phyloP scores from a whole-genome alignment of 1,284 basidiomycete species.

The Omphalotus olearius region DNA sequence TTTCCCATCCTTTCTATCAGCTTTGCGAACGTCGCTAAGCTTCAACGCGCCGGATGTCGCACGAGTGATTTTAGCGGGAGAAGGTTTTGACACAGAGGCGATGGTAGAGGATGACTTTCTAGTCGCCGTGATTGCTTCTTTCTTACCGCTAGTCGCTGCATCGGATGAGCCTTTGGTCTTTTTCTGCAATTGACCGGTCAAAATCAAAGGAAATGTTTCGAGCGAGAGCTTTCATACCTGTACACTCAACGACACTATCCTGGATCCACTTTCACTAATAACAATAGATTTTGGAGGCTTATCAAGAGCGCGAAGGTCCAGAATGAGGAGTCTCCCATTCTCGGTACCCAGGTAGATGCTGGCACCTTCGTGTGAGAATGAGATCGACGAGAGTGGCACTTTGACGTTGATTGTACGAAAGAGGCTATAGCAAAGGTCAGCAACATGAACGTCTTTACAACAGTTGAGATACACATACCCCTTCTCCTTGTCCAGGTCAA shows the following conservation, averaged over 20 bases:
- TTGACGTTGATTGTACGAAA: constrained; percentile 52
- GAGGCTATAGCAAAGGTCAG: constrained; percentile 33
- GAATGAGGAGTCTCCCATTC: constrained; percentile 53
- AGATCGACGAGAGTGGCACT: constrained; percentile 47
- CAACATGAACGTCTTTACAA: constrained; percentile 1
- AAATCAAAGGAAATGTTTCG: neutral
- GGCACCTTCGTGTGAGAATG: constrained; percentile 66
- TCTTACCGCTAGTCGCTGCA: neutral
- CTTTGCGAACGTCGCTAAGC: neutral
- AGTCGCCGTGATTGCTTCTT: neutral
- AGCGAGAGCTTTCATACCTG: constrained; percentile 38
- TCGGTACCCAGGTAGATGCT: constrained; percentile 61
- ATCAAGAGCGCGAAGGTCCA: constrained; percentile 62
- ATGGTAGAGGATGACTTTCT: constrained; percentile 6
- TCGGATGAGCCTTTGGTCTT: constrained; percentile 20
- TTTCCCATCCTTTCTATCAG: neutral
- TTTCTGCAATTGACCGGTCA: constrained; percentile 22
- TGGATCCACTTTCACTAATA: constrained; percentile 42
- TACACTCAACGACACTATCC: constrained; percentile 49
- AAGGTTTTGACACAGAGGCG: constrained; percentile 6
- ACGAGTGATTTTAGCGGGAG: constrained; percentile 1
- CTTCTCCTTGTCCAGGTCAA: constrained; percentile 73
- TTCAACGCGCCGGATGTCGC: neutral
- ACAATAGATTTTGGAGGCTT: constrained; percentile 50
- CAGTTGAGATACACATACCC: constrained; percentile 36